Conservation (phyloP, 768 basidiomycete species). For the Exidia glandulosa region DNA sequence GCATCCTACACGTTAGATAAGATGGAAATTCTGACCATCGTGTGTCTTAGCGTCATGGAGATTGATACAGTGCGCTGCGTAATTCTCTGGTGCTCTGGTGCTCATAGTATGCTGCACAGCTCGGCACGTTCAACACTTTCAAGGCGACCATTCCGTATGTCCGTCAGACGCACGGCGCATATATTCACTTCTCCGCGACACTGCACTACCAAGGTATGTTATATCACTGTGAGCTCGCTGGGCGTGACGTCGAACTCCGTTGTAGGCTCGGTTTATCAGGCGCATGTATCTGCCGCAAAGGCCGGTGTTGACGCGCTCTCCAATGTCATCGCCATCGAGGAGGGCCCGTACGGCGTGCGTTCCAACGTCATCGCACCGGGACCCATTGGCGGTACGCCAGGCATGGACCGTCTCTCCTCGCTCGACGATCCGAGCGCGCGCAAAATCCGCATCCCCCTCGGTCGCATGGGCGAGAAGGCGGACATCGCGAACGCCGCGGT, state of each 20-base stretch:
- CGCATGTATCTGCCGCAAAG: constrained; percentile 90
- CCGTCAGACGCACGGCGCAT: constrained; percentile 62
- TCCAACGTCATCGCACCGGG: constrained; percentile 82
- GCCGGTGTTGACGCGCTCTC: constrained; percentile 88
- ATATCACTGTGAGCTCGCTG: not conserved
- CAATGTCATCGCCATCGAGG: constrained; percentile 79
- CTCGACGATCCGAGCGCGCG: constrained; percentile 5
- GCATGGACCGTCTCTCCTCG: constrained; percentile 24
- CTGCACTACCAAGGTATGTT: constrained; percentile 68
- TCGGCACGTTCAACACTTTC: constrained; percentile 90
- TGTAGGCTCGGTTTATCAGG: constrained; percentile 33
- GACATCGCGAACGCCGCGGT: constrained; percentile 26
- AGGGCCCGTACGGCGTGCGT: constrained; percentile 88
- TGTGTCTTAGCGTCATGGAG: constrained; percentile 47
- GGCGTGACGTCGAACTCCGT: not conserved
- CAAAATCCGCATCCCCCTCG: constrained; percentile 5
- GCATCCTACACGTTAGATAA: not conserved
- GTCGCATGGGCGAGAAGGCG: constrained; percentile 5
- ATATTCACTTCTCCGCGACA: constrained; percentile 83
- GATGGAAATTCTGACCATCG: not conserved
- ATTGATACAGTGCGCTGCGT: constrained; percentile 63
- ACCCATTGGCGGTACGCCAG: constrained; percentile 69
- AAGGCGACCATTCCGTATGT: constrained; percentile 79
- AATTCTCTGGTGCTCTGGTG: not conserved
- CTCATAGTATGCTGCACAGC: constrained; percentile 25